Percentiles rank a stretch among this genome's conserved stretches.
phyloP scores from a whole-genome alignment of 2,329 filamentous ascomycete species.

The Chaetomiaceae sp. region DNA sequence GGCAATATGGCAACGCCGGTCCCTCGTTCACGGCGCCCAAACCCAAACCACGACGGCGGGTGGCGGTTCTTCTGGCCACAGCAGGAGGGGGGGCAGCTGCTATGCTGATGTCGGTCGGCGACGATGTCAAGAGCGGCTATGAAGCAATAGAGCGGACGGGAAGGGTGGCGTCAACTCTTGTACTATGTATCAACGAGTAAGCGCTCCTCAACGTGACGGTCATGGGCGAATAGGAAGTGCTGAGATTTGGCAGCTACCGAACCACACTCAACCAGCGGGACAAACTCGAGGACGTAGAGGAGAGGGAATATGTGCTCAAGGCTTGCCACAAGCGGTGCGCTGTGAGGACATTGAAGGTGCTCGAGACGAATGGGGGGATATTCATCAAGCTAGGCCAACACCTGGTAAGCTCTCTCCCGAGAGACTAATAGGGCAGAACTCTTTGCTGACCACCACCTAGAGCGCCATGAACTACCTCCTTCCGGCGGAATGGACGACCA shows the following conservation, averaged over 20 bases:
- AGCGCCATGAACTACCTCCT: slow-evolving; percentile 95
- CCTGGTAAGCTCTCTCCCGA: slow-evolving; percentile 49
- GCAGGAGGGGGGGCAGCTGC: slow-evolving; percentile 47
- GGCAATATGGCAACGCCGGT: slow-evolving; percentile 20
- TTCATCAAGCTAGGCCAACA: slow-evolving; percentile 98
- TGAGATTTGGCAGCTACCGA: slow-evolving; percentile 65
- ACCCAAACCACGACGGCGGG: slow-evolving; percentile 18
- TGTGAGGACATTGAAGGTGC: slow-evolving; percentile 73
- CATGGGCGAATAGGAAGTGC: background rate
- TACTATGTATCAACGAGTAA: slow-evolving; percentile 85
- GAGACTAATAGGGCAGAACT: no score
- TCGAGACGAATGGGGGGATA: slow-evolving; percentile 96
- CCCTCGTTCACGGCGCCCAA: slow-evolving; percentile 9
- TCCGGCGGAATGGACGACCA: slow-evolving; percentile 87
- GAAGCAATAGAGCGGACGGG: slow-evolving; percentile 72
- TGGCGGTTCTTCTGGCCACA: slow-evolving; percentile 45
- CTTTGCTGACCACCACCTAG: slow-evolving; percentile 38
- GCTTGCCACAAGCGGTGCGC: slow-evolving; percentile 92
- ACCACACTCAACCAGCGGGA: slow-evolving; percentile 70
- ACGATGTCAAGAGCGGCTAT: slow-evolving; percentile 72
- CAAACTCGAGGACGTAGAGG: slow-evolving; percentile 55
- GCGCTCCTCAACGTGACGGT: background rate
- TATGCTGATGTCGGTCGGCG: slow-evolving; percentile 42
- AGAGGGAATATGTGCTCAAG: slow-evolving; percentile 65
- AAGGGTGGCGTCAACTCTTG: slow-evolving; percentile 69